phyloP scores from a whole-genome alignment of 2,329 filamentous ascomycete species.

The Monosporascus sp. region DNA sequence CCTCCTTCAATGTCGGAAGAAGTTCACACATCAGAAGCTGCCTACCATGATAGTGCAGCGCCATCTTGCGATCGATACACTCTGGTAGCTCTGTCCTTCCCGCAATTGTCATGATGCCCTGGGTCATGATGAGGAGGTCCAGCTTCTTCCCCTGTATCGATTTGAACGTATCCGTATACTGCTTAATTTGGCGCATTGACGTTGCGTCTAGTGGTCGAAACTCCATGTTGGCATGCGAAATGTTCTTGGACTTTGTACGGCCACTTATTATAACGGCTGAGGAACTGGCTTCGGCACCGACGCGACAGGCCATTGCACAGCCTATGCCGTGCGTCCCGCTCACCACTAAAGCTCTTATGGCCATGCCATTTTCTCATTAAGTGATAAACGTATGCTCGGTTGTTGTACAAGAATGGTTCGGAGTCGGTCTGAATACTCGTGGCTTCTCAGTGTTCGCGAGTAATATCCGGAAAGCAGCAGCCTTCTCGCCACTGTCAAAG shows the following conservation, averaged over 20 bases:
- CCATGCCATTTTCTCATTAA: background rate
- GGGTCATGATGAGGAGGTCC: constrained; percentile 33
- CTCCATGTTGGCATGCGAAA: constrained; percentile 27
- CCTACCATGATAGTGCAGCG: constrained; percentile 40
- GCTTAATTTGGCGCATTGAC: constrained; percentile 28
- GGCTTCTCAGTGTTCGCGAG: too few relatives aligned
- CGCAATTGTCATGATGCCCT: constrained; percentile 30
- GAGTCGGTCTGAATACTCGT: too few relatives aligned
- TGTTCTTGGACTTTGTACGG: constrained; percentile 22
- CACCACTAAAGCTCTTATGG: constrained; percentile 22
- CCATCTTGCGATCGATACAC: constrained; percentile 39
- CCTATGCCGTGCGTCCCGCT: constrained; percentile 31
- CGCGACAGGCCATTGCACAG: constrained; percentile 30
- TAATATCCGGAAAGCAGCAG: too few relatives aligned
- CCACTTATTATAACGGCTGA: constrained; percentile 28
- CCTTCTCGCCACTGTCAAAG: too few relatives aligned
- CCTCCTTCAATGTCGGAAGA: constrained; percentile 27
- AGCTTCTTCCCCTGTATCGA: constrained; percentile 20
- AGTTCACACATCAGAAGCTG: constrained; percentile 38
- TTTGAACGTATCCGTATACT: constrained; percentile 25
- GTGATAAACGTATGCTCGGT: background rate
- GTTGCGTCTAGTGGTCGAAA: constrained; percentile 28
- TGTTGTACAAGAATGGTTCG: too few relatives aligned
- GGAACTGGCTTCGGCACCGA: constrained; percentile 21
- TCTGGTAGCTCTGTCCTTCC: constrained; percentile 36